A percentile compares a stretch with the other conserved stretches of the same genome.
These are phyloP conservation scores for Oryza nivara DNA, from an alignment of 176 grass and related monocot species.

Conservation along the genomic window DNA sequence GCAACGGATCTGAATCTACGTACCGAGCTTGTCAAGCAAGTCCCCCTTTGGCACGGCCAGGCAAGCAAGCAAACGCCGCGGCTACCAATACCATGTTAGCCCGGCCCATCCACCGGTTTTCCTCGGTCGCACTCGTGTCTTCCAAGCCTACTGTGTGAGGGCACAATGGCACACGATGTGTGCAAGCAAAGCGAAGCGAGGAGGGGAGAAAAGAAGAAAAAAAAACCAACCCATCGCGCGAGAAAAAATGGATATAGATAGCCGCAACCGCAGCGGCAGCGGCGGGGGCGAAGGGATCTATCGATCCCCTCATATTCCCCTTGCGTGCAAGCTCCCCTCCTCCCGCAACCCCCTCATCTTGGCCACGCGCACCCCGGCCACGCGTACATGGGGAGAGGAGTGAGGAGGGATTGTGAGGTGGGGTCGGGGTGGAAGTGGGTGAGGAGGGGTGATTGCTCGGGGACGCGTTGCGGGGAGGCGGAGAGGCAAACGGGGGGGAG, in stretches of 20 bases:
- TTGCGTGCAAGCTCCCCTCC: conserved; percentile 80
- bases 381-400: not conserved
- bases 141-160: not conserved
- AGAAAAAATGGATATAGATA: not conserved
- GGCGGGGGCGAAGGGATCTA: conserved; percentile 50
- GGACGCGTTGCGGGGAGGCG: conserved; percentile 30
- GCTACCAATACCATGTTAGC: not conserved
- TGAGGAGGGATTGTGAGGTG: not conserved
- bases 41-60: not conserved
- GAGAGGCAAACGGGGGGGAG: conserved; percentile 25
- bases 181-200: not conserved
- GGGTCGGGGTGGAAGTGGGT: not conserved
- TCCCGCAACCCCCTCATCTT: not conserved
- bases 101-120: not conserved
- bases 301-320: conserved; percentile 51
- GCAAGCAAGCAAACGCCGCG: not conserved
- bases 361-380: conserved; percentile 47
- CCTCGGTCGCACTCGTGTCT: not conserved
- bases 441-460: not conserved
- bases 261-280: conserved; percentile 33
- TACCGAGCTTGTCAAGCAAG: not conserved
- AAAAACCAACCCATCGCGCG: not conserved
- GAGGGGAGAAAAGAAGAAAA: not conserved
- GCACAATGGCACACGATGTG: not conserved
- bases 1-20: not conserved